Evolutionary conservation across 1,284 basidiomycete genomes (phyloP).

Genomic region (Inonotus obliquus): DNA sequence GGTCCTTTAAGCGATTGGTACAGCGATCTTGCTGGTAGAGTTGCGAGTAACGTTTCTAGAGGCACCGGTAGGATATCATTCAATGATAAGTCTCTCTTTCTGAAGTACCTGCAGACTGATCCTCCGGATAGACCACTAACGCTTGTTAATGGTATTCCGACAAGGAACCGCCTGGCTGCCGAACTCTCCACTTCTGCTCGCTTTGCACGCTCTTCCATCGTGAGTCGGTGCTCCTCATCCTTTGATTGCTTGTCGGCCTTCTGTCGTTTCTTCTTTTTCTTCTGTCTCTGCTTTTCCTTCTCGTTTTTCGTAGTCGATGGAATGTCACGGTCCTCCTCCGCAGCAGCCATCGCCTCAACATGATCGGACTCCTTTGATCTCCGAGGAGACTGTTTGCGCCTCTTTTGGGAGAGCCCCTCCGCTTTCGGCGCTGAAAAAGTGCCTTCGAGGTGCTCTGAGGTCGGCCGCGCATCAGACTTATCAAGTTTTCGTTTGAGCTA

Average conservation of each 20-base stretch:
- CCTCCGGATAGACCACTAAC: background rate
- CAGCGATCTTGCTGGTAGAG: background rate
- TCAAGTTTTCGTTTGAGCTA: background rate
- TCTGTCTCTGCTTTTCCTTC: conserved; percentile 1
- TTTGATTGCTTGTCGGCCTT: background rate
- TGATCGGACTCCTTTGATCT: background rate
- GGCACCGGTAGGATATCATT: background rate
- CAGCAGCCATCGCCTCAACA: background rate
- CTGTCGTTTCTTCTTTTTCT: conserved; percentile 3
- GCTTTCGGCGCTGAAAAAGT: background rate
- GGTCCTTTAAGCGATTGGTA: conserved; percentile 1
- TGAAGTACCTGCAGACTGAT: conserved; percentile 2
- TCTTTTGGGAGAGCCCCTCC: background rate
- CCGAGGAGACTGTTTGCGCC: background rate
- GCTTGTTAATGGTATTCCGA: background rate
- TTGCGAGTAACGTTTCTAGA: background rate
- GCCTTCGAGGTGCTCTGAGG: background rate
- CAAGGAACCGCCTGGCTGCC: background rate
- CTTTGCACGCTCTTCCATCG: background rate
- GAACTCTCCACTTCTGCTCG: background rate
- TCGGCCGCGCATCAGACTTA: background rate
- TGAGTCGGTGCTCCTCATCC: background rate
- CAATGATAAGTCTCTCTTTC: background rate
- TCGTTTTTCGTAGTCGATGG: background rate
- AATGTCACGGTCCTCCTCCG: background rate